phyloP scores from a whole-genome alignment of 495 filamentous ascomycete genomes.

The Talaromyces trachyspermus region DNA sequence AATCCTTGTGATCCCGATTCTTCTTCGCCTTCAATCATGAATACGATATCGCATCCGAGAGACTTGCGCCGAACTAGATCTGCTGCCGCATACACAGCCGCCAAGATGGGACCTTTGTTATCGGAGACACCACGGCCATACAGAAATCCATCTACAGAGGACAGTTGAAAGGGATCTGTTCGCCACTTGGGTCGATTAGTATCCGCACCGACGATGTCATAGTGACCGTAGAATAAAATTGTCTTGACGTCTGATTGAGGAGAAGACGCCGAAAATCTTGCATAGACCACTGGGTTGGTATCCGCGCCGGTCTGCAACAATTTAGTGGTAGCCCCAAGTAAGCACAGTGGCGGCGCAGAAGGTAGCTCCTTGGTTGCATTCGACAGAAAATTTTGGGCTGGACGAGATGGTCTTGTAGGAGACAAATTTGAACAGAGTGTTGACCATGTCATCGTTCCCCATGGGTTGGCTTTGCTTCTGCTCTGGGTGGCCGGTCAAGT shows the following conservation, averaged over 20 bases:
- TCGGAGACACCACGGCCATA: conserved; percentile 96
- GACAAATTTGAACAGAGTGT: conserved; percentile 74
- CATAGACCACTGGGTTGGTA: conserved; percentile 84
- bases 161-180: conserved; percentile 76
- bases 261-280: conserved; percentile 65
- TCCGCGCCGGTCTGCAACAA: conserved; percentile 68
- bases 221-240: conserved; percentile 95
- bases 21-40: conserved; percentile 94
- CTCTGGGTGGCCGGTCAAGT: conserved; percentile 52
- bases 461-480: conserved; percentile 40
- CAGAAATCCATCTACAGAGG: conserved; percentile 81
- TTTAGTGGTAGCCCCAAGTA: conserved; percentile 83
- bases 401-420: conserved; percentile 87
- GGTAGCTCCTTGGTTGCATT: conserved; percentile 87
- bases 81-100: conserved; percentile 85
- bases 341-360: conserved; percentile 85
- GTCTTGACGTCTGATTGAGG: conserved; percentile 62
- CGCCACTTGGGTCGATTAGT: conserved; percentile 70
- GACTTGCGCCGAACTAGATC: conserved; percentile 72
- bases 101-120: conserved; percentile 93
- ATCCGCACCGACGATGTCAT: conserved; percentile 95
- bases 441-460: conserved; percentile 73
- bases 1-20: conserved; percentile 91
- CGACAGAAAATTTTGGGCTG: conserved; percentile 70
- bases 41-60: conserved; percentile 79